phyloP scores from a whole-genome alignment of 2,329 filamentous ascomycete genomes.

The Sporothrix inflata region DNA sequence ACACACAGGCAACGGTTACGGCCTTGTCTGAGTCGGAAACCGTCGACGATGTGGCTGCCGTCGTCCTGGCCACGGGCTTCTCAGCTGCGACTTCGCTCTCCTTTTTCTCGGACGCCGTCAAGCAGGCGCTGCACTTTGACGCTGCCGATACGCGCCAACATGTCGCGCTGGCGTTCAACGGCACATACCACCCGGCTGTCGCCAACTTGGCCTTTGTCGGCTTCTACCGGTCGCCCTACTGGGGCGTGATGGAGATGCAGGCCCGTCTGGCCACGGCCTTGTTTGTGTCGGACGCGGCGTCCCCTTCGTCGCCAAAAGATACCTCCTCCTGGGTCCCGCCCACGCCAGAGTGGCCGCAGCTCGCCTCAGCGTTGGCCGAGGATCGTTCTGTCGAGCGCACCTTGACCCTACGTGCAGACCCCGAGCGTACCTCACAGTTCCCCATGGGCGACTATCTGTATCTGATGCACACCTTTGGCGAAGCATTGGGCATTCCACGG shows the following conservation, averaged over 20 bases:
- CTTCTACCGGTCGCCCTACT: conserved; percentile 82
- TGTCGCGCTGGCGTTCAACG: conserved; percentile 68
- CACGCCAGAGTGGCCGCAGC: conserved; percentile 35
- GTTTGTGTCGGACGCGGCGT: conserved; percentile 46
- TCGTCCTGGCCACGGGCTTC: conserved; percentile 79
- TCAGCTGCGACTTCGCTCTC: conserved; percentile 64
- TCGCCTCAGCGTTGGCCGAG: conserved; percentile 47
- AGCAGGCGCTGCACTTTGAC: conserved; percentile 61
- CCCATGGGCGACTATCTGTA: conserved; percentile 83
- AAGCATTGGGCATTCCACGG: conserved; percentile 58
- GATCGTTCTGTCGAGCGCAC: conserved; percentile 53
- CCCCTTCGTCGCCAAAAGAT: not conserved
- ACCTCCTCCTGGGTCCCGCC: conserved; percentile 18
- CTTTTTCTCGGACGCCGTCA: conserved; percentile 63
- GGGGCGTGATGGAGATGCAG: conserved; percentile 88
- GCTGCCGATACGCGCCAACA: conserved; percentile 59
- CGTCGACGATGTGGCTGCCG: conserved; percentile 63
- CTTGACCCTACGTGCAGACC: conserved; percentile 55
- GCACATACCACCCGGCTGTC: conserved; percentile 62
- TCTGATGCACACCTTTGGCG: conserved; percentile 71
- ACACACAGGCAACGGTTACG: conserved; percentile 42
- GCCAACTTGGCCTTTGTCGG: conserved; percentile 76
- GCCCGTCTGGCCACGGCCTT: conserved; percentile 66
- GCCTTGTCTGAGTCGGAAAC: conserved; percentile 33
- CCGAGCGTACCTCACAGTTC: conserved; percentile 64